A percentile compares a stretch with the other conserved stretches of the same genome.
phyloP scores from a whole-genome alignment of 2,329 filamentous ascomycete genomes.

The Torrubiella hemipterigena region DNA sequence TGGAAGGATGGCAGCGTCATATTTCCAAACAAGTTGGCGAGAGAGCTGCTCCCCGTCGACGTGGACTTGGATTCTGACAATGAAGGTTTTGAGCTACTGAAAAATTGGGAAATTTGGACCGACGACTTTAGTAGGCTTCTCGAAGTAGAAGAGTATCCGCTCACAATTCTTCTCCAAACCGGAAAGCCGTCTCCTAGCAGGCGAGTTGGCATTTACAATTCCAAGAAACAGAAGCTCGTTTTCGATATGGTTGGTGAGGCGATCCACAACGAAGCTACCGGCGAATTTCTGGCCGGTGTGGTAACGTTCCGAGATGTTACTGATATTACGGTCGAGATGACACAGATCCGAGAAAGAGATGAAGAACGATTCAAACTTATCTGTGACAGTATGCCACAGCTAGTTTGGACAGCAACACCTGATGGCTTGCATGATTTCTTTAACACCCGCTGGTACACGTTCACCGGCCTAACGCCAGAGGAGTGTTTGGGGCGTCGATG shows the following conservation, averaged over 20 bases:
- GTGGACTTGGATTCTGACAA: slow-evolving; percentile 25
- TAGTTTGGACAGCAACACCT: slow-evolving; percentile 62
- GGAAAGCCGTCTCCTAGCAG: slow-evolving; percentile 45
- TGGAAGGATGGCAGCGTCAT: slow-evolving; percentile 69
- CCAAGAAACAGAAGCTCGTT: slow-evolving; percentile 37
- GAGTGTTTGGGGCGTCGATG: slow-evolving; percentile 52
- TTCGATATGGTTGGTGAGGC: slow-evolving; percentile 58
- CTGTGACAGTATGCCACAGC: slow-evolving; percentile 59
- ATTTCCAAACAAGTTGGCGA: slow-evolving; percentile 58
- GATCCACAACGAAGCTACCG: slow-evolving; percentile 52
- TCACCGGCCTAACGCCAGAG: slow-evolving; percentile 54
- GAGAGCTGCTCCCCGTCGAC: slow-evolving; percentile 33
- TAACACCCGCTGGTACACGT: slow-evolving; percentile 68
- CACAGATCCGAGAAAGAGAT: slow-evolving; percentile 56
- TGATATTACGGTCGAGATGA: slow-evolving; percentile 54
- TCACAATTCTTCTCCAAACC: slow-evolving; percentile 50
- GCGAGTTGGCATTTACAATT: slow-evolving; percentile 51
- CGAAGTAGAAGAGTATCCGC: slow-evolving; percentile 50
- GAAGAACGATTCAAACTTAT: slow-evolving; percentile 66
- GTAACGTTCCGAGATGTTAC: slow-evolving; percentile 65
- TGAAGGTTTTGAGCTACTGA: slow-evolving; percentile 44
- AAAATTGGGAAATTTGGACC: slow-evolving; percentile 49
- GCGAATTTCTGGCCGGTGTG: slow-evolving; percentile 63
- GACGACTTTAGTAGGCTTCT: slow-evolving; percentile 53
- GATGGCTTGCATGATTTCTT: slow-evolving; percentile 62